A percentile compares a stretch with the other conserved stretches of the same genome.
phyloP scores from a whole-genome alignment of 2,329 filamentous ascomycete species.

The Dactylellina leptospora region DNA sequence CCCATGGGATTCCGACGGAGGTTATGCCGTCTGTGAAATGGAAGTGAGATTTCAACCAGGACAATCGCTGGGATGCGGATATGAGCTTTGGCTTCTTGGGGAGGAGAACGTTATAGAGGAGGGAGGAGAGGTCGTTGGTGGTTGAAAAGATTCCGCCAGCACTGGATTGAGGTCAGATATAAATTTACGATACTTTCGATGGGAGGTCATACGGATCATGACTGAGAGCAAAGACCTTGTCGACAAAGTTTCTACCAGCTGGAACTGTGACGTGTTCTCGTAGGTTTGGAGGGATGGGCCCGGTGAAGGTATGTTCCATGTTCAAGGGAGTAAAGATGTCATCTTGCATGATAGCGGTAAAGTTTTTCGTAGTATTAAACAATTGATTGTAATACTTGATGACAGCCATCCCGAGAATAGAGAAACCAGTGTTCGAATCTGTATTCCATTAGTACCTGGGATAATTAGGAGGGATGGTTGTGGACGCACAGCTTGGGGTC shows the following conservation, averaged over 20 bases:
- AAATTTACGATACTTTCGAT: no score
- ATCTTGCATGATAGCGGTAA: conserved; percentile 15
- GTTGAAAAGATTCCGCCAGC: conserved; percentile 50
- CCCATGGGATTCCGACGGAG: conserved; percentile 42
- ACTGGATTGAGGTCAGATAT: not conserved
- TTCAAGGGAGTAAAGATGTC: conserved; percentile 34
- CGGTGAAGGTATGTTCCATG: conserved; percentile 39
- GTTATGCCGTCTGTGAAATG: conserved; percentile 38
- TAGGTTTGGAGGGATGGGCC: conserved; percentile 21
- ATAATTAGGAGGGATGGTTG: not conserved
- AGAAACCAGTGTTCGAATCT: conserved; percentile 51
- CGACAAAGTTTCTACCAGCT: conserved; percentile 24
- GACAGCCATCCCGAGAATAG: conserved; percentile 33
- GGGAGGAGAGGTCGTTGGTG: conserved; percentile 32
- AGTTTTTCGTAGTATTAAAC: conserved; percentile 9
- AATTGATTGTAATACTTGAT: conserved; percentile 37
- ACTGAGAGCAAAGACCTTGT: conserved; percentile 14
- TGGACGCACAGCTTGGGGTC: conserved; percentile 29
- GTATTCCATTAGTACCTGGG: not conserved
- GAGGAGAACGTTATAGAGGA: conserved; percentile 36
- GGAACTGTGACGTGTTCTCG: conserved; percentile 33
- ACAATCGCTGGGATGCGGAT: conserved; percentile 24
- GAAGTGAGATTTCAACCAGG: conserved; percentile 35
- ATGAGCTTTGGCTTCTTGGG: conserved; percentile 20
- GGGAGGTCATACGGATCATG: conserved; percentile 26